Conservation (phyloP, 192 early-diverging fungal species). For the Dissophora globulifera region DNA sequence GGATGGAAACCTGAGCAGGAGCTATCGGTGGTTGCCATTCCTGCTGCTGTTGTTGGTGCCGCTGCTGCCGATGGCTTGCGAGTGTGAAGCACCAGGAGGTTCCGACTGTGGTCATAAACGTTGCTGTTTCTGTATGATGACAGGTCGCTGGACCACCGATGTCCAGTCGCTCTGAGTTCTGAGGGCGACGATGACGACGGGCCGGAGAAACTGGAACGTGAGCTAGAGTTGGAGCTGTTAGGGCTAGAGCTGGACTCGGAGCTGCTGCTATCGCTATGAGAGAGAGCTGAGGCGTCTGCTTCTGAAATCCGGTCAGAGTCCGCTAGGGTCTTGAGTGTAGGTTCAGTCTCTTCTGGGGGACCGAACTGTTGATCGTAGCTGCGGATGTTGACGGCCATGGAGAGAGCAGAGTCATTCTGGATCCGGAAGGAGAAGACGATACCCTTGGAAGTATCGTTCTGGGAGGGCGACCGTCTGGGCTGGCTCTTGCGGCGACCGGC, state of each 20-base stretch:
- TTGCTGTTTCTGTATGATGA: conserved; percentile 31
- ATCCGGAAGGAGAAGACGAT: conserved; percentile 47
- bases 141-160: conserved; percentile 43
- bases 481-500: conserved; percentile 17
- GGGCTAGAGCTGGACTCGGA: conserved; percentile 1
- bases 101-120: conserved; percentile 36
- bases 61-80: conserved; percentile 17
- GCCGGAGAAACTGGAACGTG: not conserved
- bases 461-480: conserved; percentile 35
- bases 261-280: conserved; percentile 7
- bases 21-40: not conserved
- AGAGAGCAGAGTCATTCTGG: conserved; percentile 36
- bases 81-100: conserved; percentile 42
- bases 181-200: not conserved
- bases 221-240: not conserved
- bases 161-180: conserved; percentile 18
- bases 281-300: conserved; percentile 14
- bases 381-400: conserved; percentile 41
- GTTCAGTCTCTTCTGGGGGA: conserved; percentile 2
- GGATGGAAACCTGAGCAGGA: conserved; percentile 12
- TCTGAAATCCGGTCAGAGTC: not conserved
- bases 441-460: conserved; percentile 40
- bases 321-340: not conserved
- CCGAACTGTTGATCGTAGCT: conserved; percentile 49
- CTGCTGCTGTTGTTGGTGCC: not conserved